Conservation (phyloP, 345 rosid species). For the Ceriops decandra region DNA sequence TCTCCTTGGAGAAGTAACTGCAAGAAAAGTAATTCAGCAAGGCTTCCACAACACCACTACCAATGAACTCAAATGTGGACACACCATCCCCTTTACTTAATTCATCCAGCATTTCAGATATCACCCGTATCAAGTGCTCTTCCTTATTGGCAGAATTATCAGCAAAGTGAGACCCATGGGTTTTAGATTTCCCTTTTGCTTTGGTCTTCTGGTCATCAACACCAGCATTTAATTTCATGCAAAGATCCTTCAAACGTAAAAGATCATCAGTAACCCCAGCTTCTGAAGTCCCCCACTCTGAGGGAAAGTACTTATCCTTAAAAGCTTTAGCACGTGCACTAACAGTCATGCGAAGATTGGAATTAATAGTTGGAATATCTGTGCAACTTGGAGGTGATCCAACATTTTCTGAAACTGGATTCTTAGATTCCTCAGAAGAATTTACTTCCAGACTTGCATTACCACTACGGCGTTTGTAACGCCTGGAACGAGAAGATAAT, state of each 20-base stretch:
- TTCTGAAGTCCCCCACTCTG: conserved; percentile 66
- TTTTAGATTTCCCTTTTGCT: conserved; percentile 85
- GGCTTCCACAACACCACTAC: conserved; percentile 96
- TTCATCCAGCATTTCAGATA: conserved; percentile 80
- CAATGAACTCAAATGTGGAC: conserved; percentile 97
- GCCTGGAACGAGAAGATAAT: conserved; percentile 74
- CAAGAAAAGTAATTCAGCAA: conserved; percentile 91
- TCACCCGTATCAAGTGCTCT: conserved; percentile 68
- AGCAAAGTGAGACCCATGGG: conserved; percentile 47
- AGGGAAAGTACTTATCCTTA: conserved; percentile 77
- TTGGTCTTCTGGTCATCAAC: conserved; percentile 78
- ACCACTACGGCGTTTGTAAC: conserved; percentile 77
- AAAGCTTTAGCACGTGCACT: conserved; percentile 86
- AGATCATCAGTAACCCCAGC: conserved; percentile 97
- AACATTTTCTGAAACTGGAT: conserved; percentile 41
- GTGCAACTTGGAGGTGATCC: conserved; percentile 60
- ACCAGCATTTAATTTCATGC: conserved; percentile 67
- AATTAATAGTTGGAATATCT: conserved; percentile 63
- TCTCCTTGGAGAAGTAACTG: conserved; percentile 80
- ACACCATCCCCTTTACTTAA: conserved; percentile 96
- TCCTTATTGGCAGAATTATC: conserved; percentile 69
- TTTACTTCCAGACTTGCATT: conserved; percentile 61
- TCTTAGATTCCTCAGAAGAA: conserved; percentile 61
- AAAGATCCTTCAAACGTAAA: conserved; percentile 72
- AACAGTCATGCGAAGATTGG: conserved; percentile 64